Evolutionary conservation across 441 rosid genomes (phyloP).

Genomic region (Corymbia citriodora): DNA sequence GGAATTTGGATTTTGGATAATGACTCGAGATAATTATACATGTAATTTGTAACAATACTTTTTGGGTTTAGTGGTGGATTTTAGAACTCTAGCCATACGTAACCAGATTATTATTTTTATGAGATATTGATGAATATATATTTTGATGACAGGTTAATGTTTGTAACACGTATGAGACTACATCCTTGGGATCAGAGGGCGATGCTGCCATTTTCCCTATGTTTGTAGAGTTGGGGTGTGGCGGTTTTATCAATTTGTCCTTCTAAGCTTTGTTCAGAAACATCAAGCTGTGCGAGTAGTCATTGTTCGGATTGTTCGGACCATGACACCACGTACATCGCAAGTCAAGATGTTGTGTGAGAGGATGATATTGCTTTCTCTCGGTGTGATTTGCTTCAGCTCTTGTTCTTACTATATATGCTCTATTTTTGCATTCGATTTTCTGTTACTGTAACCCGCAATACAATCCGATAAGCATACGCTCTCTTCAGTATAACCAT

Average conservation of each 20-base stretch:
- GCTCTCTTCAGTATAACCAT: not conserved
- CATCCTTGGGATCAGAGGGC: accelerated
- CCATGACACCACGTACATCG: accelerated
- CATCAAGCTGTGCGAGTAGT: accelerated
- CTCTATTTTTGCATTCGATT: too few species aligned
- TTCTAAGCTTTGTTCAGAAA: not conserved
- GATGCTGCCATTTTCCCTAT: not conserved
- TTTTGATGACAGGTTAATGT: not conserved
- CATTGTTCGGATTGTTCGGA: accelerated
- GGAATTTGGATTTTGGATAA: not conserved
- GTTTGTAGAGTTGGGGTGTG: not conserved
- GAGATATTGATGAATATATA: not conserved
- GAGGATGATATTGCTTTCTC: not conserved
- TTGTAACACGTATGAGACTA: accelerated
- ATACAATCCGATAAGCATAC: not conserved
- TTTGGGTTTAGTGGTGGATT: not conserved
- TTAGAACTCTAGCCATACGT: not conserved
- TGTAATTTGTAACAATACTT: accelerated
- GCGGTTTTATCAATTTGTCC: not conserved
- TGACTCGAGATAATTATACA: not conserved
- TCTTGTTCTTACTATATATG: not conserved
- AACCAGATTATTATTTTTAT: accelerated
- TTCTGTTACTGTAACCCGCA: not conserved
- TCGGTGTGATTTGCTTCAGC: not conserved
- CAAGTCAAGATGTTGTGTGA: not conserved